Evolutionary conservation across 139 green algal genomes (phyloP).

Genomic region (Penium margaritaceum): DNA sequence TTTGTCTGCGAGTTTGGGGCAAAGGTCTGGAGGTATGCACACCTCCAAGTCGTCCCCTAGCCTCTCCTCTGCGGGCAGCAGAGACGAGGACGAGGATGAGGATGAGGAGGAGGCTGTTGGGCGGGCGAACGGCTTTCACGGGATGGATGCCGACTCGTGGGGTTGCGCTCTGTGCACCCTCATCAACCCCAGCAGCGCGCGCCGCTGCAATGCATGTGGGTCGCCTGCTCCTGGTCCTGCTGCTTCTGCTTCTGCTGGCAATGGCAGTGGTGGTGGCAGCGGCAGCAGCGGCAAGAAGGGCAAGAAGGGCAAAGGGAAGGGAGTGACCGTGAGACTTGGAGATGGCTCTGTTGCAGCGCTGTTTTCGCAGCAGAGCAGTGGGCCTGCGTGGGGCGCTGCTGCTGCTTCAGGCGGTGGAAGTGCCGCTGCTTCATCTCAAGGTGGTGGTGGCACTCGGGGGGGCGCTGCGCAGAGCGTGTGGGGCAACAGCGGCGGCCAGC

Average conservation of each 20-base stretch:
- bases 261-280: neutral
- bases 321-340: constrained; percentile 7
- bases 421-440: no score
- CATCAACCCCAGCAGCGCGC: neutral
- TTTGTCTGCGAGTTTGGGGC: no score
- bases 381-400: no score
- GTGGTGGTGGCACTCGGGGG: no score
- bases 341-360: constrained; percentile 4
- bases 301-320: constrained; percentile 4
- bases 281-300: constrained; percentile 1
- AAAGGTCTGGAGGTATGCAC: no score
- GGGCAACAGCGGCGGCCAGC: no score
- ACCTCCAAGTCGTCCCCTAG: neutral
- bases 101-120: no score
- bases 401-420: no score
- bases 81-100: no score
- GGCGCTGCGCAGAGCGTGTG: no score
- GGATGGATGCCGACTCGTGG: constrained; percentile 4
- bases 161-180: constrained; percentile 26
- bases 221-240: constrained; percentile 9
- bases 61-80: neutral
- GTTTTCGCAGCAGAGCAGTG: no score
- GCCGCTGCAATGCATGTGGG: constrained; percentile 14
- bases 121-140: no score
- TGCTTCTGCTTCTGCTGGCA: neutral